Evolutionary conservation across 1,139 yeast species (phyloP).

Genomic region (Meyerozyma elateridarum): DNA sequence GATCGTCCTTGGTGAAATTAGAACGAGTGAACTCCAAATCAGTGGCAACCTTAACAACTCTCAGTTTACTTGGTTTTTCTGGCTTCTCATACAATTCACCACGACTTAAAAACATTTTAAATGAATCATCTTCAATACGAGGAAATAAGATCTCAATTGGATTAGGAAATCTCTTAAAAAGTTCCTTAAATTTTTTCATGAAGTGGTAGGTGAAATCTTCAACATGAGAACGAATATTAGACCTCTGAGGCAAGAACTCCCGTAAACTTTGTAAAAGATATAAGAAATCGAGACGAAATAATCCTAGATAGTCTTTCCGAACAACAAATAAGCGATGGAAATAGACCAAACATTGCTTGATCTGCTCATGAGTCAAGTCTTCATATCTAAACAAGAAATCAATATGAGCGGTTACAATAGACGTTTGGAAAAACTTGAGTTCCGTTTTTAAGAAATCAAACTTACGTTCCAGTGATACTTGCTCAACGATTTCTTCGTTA

Average conservation of each 20-base stretch:
- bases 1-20: conserved; percentile 28
- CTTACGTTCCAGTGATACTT: conserved; percentile 44
- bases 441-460: conserved; percentile 45
- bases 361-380: conserved; percentile 57
- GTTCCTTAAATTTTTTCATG: conserved; percentile 55
- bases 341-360: conserved; percentile 63
- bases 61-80: conserved; percentile 13
- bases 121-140: conserved; percentile 45
- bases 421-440: conserved; percentile 36
- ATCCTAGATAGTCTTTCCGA: conserved; percentile 54
- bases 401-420: conserved; percentile 48
- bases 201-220: conserved; percentile 64
- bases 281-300: conserved; percentile 76
- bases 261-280: conserved; percentile 29
- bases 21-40: conserved; percentile 36
- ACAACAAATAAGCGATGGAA: conserved; percentile 67
- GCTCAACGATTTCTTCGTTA: conserved; percentile 35
- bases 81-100: conserved; percentile 45
- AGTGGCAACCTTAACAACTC: conserved; percentile 26
- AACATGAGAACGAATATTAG: conserved; percentile 50
- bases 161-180: conserved; percentile 49
- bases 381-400: conserved; percentile 48
- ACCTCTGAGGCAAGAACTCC: conserved; percentile 26
- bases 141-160: conserved; percentile 70
- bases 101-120: conserved; percentile 35